Base-by-base conservation (phyloP, 768 basidiomycete species). In the Lyophyllum decastes region DNA sequence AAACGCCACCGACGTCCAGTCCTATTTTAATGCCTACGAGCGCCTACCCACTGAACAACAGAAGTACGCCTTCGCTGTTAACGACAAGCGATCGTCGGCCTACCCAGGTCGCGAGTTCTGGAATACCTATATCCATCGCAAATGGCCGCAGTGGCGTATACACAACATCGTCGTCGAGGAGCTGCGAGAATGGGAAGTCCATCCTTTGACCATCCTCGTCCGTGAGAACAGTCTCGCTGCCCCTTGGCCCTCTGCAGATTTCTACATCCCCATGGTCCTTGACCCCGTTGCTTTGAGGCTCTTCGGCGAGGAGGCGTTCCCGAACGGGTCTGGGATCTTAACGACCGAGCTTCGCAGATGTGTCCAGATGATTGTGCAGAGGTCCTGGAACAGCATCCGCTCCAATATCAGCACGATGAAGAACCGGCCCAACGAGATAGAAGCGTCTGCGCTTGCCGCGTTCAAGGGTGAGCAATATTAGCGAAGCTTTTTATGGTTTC, bases 91-190 rank as follows among this genome's bases (percentile, higher is more conserved):
- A 1, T 8, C 22, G 0, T 24, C 50, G 2, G n/a, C 27, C 17
- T 35, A 46, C 19, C 60, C 63, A 12, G 68, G 68, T 1, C 57
- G 66, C 1, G 49, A 57, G n/a, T 43, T 50, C 0, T 69, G 61
- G 61, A 54, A 44, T 10, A 24, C 17, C 2, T 69, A 45, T 24
- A 57, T 65, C 9, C 44, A 9, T 2, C 50, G 43, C 10, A 38
- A 46, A 16, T 63, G 52, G 55, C 27, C 34, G 2, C 6, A 5
- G 2, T 64, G 63, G 66, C 44, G 52, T 6, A 60, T 67, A 7
- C 63, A 67, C 33, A 25, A 38, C n/a, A 14, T 44, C 7, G 49
- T 66, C 7, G 40, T 61, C 17, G 27, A 52, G 12, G 55, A 47
- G 19, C 44, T 66, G 26, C 54, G 46, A 10, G 50, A 51, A 1